These are phyloP conservation scores for Lepiota brunneoincarnata DNA, from an alignment of 768 basidiomycete genomes.

Conservation along the genomic window DNA sequence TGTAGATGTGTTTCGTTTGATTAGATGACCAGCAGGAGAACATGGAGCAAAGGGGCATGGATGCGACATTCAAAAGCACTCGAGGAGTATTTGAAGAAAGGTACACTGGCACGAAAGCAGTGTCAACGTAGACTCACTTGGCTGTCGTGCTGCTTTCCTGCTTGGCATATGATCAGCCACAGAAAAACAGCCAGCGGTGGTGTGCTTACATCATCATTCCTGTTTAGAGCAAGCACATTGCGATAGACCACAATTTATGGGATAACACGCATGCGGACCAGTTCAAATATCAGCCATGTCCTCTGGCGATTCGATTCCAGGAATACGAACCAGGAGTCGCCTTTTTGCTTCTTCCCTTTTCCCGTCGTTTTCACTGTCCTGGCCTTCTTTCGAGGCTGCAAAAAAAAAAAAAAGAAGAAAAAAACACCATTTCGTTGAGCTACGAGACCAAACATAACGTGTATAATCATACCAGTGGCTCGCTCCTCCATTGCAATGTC, in stretches of 20 bases:
- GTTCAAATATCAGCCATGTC: no score
- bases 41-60: conserved; percentile 57
- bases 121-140: conserved; percentile 7
- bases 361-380: conserved; percentile 28
- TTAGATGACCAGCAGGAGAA: conserved; percentile 66
- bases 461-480: conserved; percentile 7
- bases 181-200: not conserved
- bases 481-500: conserved; percentile 1
- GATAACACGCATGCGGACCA: no score
- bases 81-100: conserved; percentile 13
- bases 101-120: not conserved
- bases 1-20: conserved; percentile 43
- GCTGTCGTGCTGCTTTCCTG: conserved; percentile 8
- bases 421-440: conserved; percentile 12
- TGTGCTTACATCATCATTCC: conserved; percentile 9
- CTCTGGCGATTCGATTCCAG: no score
- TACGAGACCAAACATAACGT: conserved; percentile 1
- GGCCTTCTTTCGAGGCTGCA: conserved; percentile 39
- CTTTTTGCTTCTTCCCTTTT: conserved; percentile 10
- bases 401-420: no score
- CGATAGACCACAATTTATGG: not conserved
- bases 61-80: conserved; percentile 33
- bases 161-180: conserved; percentile 2
- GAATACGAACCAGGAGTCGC: not conserved
- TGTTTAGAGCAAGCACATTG: not conserved